Base-by-base conservation (phyloP, 2,329 filamentous ascomycete species). In the Fusarium torulosum region DNA sequence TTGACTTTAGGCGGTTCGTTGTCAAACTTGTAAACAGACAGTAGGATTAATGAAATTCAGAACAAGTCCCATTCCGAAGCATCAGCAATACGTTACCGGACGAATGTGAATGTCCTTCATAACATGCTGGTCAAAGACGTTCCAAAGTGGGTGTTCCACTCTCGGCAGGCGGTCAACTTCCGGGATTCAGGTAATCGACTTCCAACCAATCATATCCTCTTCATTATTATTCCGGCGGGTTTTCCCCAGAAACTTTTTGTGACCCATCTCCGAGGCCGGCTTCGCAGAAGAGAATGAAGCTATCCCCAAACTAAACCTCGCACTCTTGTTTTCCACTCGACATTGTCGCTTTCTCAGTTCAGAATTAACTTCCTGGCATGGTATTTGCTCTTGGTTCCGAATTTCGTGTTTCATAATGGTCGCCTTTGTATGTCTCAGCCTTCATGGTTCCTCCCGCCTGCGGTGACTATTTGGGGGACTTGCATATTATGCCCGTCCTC, bases 211-310 rank as follows among this genome's bases (percentile, higher is more conserved):
- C 31, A 64, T 0, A 1, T 5, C 2, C 6, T 7, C 15, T 17
- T 29, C 20, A 64, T 65, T 64, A 59, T 53, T 49, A 44, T 65
- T 43, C 61, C 42, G 43, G n/a, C 29, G 17, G 2, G 8, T 14
- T 49, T 64, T 47, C 61, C 61, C 60, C 60, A 60, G 53, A 33
- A 64, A 41, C 41, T 65, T 59, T 64, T 59, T 65, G 33, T 65
- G 60, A 60, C 45, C 46, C 46, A 60, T 65, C 60, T 63, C 61
- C 60, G 60, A 63, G 59, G 60, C 59, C 60, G 60, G 60, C 58
- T 63, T 49, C 27, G 35, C 29, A 56, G 17, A 63, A 31, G 19
- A 59, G 58, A 23, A 59, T 63, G 60, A 63, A 64, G 59, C 60
- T 63, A 63, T 63, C 52, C 45, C 59, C 59, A 64, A 63, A 19